These are phyloP conservation scores for Starmerella floricola DNA, from an alignment of 805 yeast species.

Conservation along the genomic window DNA sequence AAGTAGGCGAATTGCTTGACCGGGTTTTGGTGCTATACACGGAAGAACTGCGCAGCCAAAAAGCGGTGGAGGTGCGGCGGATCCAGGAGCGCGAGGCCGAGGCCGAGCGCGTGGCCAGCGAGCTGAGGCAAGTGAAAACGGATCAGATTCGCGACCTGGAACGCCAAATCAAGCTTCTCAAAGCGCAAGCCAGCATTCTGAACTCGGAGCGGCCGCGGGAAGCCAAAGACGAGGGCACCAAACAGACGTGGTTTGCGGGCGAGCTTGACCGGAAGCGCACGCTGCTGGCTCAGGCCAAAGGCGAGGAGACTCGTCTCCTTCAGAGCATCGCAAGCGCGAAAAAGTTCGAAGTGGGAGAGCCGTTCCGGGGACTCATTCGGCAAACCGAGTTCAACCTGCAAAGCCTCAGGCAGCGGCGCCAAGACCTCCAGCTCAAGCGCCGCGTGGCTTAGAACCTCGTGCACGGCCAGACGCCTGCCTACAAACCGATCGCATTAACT, in stretches of 20 bases:
- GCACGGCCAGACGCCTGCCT: too few relatives aligned
- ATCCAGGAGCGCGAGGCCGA: too few relatives aligned
- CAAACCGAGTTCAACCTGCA: slow-evolving; percentile 6
- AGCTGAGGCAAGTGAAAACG: neutral
- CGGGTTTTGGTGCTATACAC: too few relatives aligned
- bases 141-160: neutral
- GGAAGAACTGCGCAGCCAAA: neutral
- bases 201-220: neutral
- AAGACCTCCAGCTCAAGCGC: too few relatives aligned
- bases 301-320: neutral
- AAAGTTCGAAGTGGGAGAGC: slow-evolving; percentile 2
- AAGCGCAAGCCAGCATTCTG: neutral
- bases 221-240: neutral
- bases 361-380: neutral
- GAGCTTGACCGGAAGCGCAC: neutral
- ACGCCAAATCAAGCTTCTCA: neutral
- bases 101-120: neutral
- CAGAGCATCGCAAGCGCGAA: neutral
- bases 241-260: neutral
- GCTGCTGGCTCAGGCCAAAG: neutral
- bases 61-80: too few relatives aligned
- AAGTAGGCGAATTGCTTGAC: too few relatives aligned
- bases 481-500: too few relatives aligned
- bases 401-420: neutral
- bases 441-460: too few relatives aligned